phyloP scores from a whole-genome alignment of 2,329 filamentous ascomycete genomes.

The Akanthomyces dipterigenus region DNA sequence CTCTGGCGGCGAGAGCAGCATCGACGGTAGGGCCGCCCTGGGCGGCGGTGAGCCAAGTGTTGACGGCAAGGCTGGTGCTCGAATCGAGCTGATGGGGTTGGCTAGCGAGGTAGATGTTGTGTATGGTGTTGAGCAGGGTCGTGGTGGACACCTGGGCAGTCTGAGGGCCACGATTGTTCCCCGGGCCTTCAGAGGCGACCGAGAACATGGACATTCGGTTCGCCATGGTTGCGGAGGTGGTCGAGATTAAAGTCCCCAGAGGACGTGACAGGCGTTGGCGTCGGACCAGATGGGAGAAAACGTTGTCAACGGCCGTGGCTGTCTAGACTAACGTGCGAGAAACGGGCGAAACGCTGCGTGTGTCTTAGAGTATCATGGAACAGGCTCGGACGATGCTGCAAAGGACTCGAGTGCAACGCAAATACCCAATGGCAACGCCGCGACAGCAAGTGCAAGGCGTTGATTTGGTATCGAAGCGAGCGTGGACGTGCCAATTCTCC shows the following conservation, averaged over 20 bases:
- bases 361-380: background rate
- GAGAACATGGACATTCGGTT: constrained; percentile 65
- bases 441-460: background rate
- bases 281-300: background rate
- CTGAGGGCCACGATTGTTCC: constrained; percentile 55
- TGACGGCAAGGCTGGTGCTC: constrained; percentile 85
- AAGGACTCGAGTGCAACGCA: background rate
- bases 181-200: constrained; percentile 56
- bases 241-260: constrained; percentile 19
- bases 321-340: background rate
- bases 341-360: background rate
- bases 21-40: constrained; percentile 72
- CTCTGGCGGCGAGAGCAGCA: constrained; percentile 65
- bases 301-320: background rate
- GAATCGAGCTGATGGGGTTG: constrained; percentile 84
- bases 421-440: background rate
- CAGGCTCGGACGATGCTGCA: background rate
- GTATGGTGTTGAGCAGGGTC: constrained; percentile 83
- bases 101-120: constrained; percentile 77
- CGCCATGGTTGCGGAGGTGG: constrained; percentile 40
- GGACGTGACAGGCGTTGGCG: constrained; percentile 31
- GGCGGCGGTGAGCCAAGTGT: constrained; percentile 84
- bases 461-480: background rate
- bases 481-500: background rate
- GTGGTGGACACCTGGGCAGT: constrained; percentile 83